phyloP scores from a whole-genome alignment of 2,329 filamentous ascomycete species.

The Claviceps sp. region DNA sequence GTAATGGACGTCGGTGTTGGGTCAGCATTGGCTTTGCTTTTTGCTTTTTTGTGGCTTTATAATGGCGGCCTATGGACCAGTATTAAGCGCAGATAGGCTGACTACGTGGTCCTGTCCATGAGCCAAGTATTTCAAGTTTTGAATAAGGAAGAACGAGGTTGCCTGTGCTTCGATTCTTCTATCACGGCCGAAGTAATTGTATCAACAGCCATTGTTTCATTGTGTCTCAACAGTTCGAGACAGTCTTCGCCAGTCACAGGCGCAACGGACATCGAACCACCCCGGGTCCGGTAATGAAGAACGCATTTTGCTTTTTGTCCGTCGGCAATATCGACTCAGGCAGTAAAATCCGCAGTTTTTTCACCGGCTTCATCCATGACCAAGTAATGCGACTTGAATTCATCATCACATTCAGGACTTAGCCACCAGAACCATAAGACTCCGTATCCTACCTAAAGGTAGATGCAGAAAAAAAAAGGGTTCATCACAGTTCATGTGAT shows the following conservation, averaged over 20 bases:
- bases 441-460: not conserved
- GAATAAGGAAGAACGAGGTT: not conserved
- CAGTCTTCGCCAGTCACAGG: not conserved
- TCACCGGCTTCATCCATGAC: not conserved
- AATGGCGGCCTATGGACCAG: constrained; percentile 9
- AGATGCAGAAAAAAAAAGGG: constrained; percentile 7
- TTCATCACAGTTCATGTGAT: constrained; percentile 20
- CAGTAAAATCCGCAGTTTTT: not conserved
- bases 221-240: not conserved
- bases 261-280: too few species aligned
- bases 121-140: not conserved
- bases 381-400: not conserved
- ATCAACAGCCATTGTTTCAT: not conserved
- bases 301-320: not conserved
- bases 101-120: not conserved
- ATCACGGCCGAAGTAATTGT: not conserved
- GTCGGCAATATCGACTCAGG: not conserved
- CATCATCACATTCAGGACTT: constrained; percentile 6
- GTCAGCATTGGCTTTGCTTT: constrained; percentile 13
- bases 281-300: not conserved
- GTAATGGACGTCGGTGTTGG: constrained; percentile 17
- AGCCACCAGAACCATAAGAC: not conserved
- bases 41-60: not conserved
- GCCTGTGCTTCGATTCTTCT: not conserved
- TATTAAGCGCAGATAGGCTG: constrained; percentile 1